A percentile compares a stretch with the other conserved stretches of the same genome.
phyloP scores from a whole-genome alignment of 2,329 filamentous ascomycete genomes.

The Aspergillus sp. region DNA sequence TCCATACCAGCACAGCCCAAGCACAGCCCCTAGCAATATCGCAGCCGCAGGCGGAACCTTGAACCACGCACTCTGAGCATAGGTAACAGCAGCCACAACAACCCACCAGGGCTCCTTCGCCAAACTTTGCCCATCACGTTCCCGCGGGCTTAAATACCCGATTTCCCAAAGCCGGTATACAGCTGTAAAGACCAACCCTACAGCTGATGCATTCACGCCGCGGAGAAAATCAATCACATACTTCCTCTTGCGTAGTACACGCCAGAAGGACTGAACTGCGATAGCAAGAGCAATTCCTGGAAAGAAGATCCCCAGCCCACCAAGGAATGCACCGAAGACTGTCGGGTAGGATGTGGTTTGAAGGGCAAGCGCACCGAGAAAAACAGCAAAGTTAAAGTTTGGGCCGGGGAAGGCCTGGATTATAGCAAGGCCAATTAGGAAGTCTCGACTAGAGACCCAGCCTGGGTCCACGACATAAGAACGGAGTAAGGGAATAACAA shows the following conservation, averaged over 20 bases:
- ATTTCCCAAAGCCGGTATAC: slow-evolving; percentile 65
- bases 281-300: slow-evolving; percentile 38
- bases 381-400: slow-evolving; percentile 54
- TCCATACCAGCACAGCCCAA: slow-evolving; percentile 51
- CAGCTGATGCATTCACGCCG: slow-evolving; percentile 60
- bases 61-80: slow-evolving; percentile 51
- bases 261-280: slow-evolving; percentile 53
- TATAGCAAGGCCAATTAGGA: slow-evolving; percentile 70
- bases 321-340: slow-evolving; percentile 52
- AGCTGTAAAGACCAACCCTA: slow-evolving; percentile 63
- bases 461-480: slow-evolving; percentile 64
- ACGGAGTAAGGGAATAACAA: slow-evolving; percentile 64
- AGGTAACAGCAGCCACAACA: slow-evolving; percentile 53
- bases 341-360: slow-evolving; percentile 29
- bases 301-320: slow-evolving; percentile 46
- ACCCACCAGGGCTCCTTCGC: slow-evolving; percentile 65
- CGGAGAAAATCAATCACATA: slow-evolving; percentile 53
- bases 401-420: slow-evolving; percentile 69
- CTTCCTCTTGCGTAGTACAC: slow-evolving; percentile 45
- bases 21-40: slow-evolving; percentile 48
- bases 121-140: slow-evolving; percentile 53
- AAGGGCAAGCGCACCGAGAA: slow-evolving; percentile 54
- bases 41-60: slow-evolving; percentile 43
- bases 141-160: slow-evolving; percentile 55
- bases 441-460: slow-evolving; percentile 70